Conservation (phyloP, 2,329 filamentous ascomycete species). For the Waltergamsia citrina region DNA sequence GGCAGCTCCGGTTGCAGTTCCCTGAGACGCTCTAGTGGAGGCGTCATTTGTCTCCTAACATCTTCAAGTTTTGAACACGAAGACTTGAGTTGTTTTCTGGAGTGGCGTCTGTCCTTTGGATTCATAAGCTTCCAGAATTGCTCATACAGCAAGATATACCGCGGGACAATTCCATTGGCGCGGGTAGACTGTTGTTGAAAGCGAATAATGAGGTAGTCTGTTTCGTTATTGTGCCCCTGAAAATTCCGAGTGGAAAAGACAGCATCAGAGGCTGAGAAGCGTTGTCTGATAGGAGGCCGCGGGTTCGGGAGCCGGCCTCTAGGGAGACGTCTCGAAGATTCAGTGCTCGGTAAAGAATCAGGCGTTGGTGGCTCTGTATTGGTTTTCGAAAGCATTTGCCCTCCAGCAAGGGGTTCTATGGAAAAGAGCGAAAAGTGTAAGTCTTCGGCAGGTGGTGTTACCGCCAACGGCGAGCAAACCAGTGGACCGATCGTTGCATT, state of each 20-base stretch:
- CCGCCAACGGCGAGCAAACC: neutral
- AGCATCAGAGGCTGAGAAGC: conserved; percentile 5
- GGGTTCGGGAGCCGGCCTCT: neutral
- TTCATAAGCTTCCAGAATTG: conserved; percentile 13
- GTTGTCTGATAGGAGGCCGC: neutral
- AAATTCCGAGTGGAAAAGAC: conserved; percentile 27
- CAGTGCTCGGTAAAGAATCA: neutral
- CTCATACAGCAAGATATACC: conserved; percentile 26
- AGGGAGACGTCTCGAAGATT: conserved; percentile 3
- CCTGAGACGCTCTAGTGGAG: conserved; percentile 32
- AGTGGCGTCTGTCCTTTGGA: conserved; percentile 16
- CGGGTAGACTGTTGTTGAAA: conserved; percentile 29
- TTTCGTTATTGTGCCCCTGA: conserved; percentile 33
- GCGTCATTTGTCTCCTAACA: conserved; percentile 34
- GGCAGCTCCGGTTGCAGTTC: conserved; percentile 40
- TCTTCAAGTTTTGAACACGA: conserved; percentile 32
- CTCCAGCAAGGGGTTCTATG: neutral
- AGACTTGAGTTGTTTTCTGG: conserved; percentile 30
- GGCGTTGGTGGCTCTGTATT: conserved; percentile 1
- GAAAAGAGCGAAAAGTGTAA: neutral
- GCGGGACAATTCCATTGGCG: conserved; percentile 25
- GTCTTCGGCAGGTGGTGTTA: conserved; percentile 1
- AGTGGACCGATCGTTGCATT: too few relatives aligned
- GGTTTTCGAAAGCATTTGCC: neutral
- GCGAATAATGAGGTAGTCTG: conserved; percentile 30